phyloP scores from a whole-genome alignment of 257 asterid genomes.

The Cinchona pubescens region DNA sequence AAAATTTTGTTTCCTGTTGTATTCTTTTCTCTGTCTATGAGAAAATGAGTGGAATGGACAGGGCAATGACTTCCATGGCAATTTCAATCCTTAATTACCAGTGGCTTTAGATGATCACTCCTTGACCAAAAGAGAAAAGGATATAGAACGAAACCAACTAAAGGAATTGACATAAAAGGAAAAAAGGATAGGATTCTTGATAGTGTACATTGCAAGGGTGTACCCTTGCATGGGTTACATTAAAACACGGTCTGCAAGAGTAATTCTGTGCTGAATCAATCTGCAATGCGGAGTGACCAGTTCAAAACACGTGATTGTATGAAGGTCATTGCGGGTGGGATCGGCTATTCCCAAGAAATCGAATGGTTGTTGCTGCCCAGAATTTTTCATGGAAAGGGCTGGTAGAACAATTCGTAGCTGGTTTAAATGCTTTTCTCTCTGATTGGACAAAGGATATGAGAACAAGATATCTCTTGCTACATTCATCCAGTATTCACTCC shows the following conservation, averaged over 20 bases:
- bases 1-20: too few species aligned
- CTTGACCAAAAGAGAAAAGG: not conserved
- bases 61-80: not conserved
- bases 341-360: too few species aligned
- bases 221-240: not conserved
- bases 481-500: not conserved
- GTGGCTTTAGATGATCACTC: not conserved
- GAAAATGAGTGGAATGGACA: not conserved
- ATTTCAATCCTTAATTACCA: not conserved
- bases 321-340: too few species aligned
- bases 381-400: too few species aligned
- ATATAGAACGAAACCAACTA: too few species aligned
- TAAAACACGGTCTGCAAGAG: not conserved
- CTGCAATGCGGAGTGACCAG: too few species aligned
- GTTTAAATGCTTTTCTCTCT: not conserved
- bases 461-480: not conserved
- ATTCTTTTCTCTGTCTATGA: not conserved
- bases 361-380: too few species aligned
- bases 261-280: too few species aligned
- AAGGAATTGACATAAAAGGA: not conserved
- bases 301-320: too few species aligned
- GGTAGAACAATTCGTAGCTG: not conserved
- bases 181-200: not conserved
- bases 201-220: not conserved
- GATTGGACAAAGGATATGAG: not conserved